Percentiles rank a stretch among this genome's conserved stretches.
These are phyloP conservation scores for Trebouxiophyceae sp. DNA, from an alignment of 163 green algal genomes.

Conservation along the genomic window DNA sequence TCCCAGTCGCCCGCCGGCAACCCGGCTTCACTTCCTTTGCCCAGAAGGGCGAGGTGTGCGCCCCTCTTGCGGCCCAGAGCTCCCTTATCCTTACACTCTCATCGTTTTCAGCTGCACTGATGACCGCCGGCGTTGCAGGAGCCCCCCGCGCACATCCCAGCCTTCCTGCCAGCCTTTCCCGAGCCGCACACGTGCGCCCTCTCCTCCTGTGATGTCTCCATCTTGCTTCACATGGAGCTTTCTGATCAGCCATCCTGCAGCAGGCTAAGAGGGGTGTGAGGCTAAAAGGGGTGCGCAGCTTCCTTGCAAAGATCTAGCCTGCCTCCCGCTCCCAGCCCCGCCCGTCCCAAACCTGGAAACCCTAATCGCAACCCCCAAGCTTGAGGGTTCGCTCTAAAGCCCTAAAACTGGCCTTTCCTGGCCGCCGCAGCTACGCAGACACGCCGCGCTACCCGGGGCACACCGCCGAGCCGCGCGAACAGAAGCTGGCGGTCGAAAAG, in stretches of 20 bases:
- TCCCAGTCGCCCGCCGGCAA: slow-evolving; percentile 35
- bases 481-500: slow-evolving; percentile 15
- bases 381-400: not conserved
- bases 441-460: slow-evolving; percentile 15
- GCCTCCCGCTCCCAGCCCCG: too few relatives aligned
- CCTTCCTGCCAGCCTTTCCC: slow-evolving; percentile 73
- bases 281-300: too few relatives aligned
- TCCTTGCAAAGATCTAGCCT: too few relatives aligned
- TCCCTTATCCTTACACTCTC: too few relatives aligned
- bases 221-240: not conserved
- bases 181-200: slow-evolving; percentile 69
- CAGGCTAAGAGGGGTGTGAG: not conserved
- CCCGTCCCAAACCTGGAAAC: not conserved
- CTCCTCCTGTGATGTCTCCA: not conserved
- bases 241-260: not conserved
- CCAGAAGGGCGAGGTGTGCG: slow-evolving; percentile 45
- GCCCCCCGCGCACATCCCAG: slow-evolving; percentile 55
- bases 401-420: not conserved
- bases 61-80: slow-evolving; percentile 2
- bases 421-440: slow-evolving; percentile 4
- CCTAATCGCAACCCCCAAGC: not conserved
- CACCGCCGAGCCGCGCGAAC: slow-evolving; percentile 19
- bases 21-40: slow-evolving; percentile 45
- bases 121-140: slow-evolving; percentile 13
- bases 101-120: not conserved